A percentile compares a stretch with the other conserved stretches of the same genome.
Conservation (phyloP, 2,329 filamentous ascomycete species). For the Graphilbum fragrans region DNA sequence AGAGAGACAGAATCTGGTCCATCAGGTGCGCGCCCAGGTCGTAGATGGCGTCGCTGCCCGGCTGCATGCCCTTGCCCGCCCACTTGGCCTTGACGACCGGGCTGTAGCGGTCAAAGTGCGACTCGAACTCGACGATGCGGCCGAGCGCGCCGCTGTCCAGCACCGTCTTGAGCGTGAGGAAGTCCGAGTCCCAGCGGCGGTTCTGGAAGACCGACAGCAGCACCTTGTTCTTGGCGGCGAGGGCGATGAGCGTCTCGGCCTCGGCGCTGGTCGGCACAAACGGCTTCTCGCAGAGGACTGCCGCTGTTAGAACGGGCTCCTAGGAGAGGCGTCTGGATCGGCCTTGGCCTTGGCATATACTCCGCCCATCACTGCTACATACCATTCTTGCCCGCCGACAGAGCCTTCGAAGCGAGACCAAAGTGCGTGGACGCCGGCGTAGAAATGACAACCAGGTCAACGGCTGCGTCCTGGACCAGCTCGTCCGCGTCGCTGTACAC, state of each 20-base stretch:
- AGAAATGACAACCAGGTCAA: constrained; percentile 60
- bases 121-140: constrained; percentile 65
- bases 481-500: constrained; percentile 51
- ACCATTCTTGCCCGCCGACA: constrained; percentile 57
- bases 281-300: constrained; percentile 68
- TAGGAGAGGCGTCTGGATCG: background rate
- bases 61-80: constrained; percentile 29
- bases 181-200: constrained; percentile 68
- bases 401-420: constrained; percentile 47
- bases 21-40: constrained; percentile 65
- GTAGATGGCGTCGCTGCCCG: constrained; percentile 55
- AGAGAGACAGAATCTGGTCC: constrained; percentile 55
- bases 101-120: constrained; percentile 68
- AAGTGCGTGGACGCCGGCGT: constrained; percentile 65
- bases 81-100: constrained; percentile 54
- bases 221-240: constrained; percentile 37
- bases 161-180: constrained; percentile 55
- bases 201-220: constrained; percentile 63
- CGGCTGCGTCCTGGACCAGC: constrained; percentile 50
- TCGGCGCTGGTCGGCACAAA: constrained; percentile 63
- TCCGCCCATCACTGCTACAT: no score
- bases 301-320: background rate
- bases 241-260: constrained; percentile 47
- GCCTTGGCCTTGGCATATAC: background rate
- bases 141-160: constrained; percentile 49